phyloP scores from a whole-genome alignment of 495 filamentous ascomycete genomes.

The Pyrenula massariospora region DNA sequence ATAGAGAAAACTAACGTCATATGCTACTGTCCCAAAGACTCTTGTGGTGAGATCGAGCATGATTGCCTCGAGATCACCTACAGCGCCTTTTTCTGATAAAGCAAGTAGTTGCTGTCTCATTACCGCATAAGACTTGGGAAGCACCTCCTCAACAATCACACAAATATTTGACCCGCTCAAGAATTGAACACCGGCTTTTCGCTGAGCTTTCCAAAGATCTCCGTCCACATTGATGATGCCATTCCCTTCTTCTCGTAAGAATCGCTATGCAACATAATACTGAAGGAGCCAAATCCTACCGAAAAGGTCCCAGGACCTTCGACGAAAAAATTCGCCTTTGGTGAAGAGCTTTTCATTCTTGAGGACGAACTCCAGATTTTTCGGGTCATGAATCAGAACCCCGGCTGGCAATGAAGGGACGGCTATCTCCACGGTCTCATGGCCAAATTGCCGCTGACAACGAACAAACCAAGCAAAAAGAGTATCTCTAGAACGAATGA shows the following conservation, averaged over 20 bases:
- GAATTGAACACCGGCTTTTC: slow-evolving; percentile 46
- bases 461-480: slow-evolving; percentile 48
- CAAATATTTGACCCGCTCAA: slow-evolving; percentile 43
- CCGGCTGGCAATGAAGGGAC: slow-evolving; percentile 46
- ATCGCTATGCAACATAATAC: not conserved
- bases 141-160: slow-evolving; percentile 39
- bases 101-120: slow-evolving; percentile 21
- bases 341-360: slow-evolving; percentile 44
- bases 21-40: slow-evolving; percentile 50
- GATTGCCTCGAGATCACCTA: slow-evolving; percentile 39
- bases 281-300: slow-evolving; percentile 15
- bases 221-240: slow-evolving; percentile 55
- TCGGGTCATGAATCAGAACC: slow-evolving; percentile 46
- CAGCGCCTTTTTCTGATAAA: slow-evolving; percentile 5
- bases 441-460: slow-evolving; percentile 38
- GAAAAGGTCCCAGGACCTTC: slow-evolving; percentile 46
- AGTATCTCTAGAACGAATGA: slow-evolving; percentile 41
- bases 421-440: slow-evolving; percentile 41
- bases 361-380: slow-evolving; percentile 46
- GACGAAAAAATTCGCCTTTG: slow-evolving; percentile 46
- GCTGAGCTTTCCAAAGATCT: slow-evolving; percentile 45
- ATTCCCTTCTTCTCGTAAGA: slow-evolving; percentile 21
- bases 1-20: slow-evolving; percentile 27
- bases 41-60: slow-evolving; percentile 49
- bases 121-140: slow-evolving; percentile 35